A percentile compares a stretch with the other conserved stretches of the same genome.
Conservation (phyloP, 2,329 filamentous ascomycete species). For the Aspergillus fischeri region DNA sequence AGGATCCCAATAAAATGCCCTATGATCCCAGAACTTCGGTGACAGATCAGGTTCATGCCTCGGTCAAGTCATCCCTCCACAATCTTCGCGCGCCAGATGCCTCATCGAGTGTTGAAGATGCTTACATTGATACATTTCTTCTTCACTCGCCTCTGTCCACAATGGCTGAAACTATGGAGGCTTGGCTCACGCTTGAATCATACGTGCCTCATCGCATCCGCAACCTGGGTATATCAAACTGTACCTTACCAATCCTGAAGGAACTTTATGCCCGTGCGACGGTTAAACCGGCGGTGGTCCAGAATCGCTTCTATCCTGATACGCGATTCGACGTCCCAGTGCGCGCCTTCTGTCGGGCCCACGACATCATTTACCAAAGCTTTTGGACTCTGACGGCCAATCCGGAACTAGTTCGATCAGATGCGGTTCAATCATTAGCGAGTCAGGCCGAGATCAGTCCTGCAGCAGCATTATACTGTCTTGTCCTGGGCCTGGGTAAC, state of each 20-base stretch:
- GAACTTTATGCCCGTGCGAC: slow-evolving; percentile 44
- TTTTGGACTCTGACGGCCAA: slow-evolving; percentile 62
- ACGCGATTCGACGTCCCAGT: slow-evolving; percentile 59
- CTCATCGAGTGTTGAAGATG: slow-evolving; percentile 30
- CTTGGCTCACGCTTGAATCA: slow-evolving; percentile 62
- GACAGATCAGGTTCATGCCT: slow-evolving; percentile 62
- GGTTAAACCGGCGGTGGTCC: slow-evolving; percentile 61
- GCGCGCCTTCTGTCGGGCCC: slow-evolving; percentile 52
- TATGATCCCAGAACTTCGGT: slow-evolving; percentile 59
- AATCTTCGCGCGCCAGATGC: slow-evolving; percentile 49
- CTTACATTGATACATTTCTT: slow-evolving; percentile 57
- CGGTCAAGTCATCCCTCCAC: slow-evolving; percentile 61
- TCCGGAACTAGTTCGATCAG: slow-evolving; percentile 45
- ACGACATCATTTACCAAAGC: slow-evolving; percentile 54
- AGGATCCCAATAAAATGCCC: slow-evolving; percentile 58
- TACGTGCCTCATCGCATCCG: slow-evolving; percentile 64
- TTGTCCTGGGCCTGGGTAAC: slow-evolving; percentile 52
- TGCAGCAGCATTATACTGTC: slow-evolving; percentile 51
- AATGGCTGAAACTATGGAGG: slow-evolving; percentile 53
- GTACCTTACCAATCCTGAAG: slow-evolving; percentile 54
- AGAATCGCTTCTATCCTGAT: slow-evolving; percentile 67
- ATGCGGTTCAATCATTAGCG: slow-evolving; percentile 50
- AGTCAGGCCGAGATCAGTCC: slow-evolving; percentile 36
- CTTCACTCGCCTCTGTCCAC: slow-evolving; percentile 55
- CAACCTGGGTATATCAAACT: slow-evolving; percentile 72